Percentiles rank a stretch among this genome's conserved stretches.
phyloP scores from a whole-genome alignment of 495 filamentous ascomycete genomes.

The Aspergillus baeticus region DNA sequence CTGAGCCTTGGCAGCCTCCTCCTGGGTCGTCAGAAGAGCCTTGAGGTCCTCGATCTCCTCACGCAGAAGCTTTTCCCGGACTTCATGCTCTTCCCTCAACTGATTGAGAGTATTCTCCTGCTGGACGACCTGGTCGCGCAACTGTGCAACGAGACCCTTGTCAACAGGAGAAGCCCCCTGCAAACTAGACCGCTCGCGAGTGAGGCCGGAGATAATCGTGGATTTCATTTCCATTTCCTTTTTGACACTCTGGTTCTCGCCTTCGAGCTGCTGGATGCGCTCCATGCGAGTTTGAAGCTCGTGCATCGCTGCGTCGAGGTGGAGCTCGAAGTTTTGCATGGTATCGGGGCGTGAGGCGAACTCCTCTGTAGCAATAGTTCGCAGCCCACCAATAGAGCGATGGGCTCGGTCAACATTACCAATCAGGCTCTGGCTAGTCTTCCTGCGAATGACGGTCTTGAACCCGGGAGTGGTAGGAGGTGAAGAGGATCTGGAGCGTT shows the following conservation, averaged over 20 bases:
- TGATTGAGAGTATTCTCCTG: constrained; percentile 76
- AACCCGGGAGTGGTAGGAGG: constrained; percentile 61
- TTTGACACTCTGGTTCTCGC: constrained; percentile 77
- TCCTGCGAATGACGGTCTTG: constrained; percentile 73
- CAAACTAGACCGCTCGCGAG: constrained; percentile 85
- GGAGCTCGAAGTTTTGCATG: constrained; percentile 89
- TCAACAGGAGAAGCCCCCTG: constrained; percentile 81
- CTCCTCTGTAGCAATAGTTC: constrained; percentile 82
- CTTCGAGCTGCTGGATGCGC: constrained; percentile 83
- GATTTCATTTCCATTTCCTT: constrained; percentile 97
- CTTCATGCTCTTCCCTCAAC: constrained; percentile 68
- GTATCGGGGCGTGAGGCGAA: constrained; percentile 78
- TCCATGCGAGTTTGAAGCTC: constrained; percentile 86
- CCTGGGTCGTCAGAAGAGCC: constrained; percentile 50
- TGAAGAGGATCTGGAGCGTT: constrained; percentile 67
- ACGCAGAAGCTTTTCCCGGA: constrained; percentile 71
- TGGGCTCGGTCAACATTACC: constrained; percentile 83
- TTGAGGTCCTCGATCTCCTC: constrained; percentile 68
- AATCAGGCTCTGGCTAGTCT: constrained; percentile 90
- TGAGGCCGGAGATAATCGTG: constrained; percentile 89
- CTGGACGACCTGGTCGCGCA: constrained; percentile 84
- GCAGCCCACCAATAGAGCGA: constrained; percentile 84
- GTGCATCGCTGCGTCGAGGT: constrained; percentile 88
- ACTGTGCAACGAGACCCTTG: constrained; percentile 82
- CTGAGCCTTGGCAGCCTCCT: constrained; percentile 40